phyloP scores from a whole-genome alignment of 805 yeast species.

The Yamadazyma philogaea region DNA sequence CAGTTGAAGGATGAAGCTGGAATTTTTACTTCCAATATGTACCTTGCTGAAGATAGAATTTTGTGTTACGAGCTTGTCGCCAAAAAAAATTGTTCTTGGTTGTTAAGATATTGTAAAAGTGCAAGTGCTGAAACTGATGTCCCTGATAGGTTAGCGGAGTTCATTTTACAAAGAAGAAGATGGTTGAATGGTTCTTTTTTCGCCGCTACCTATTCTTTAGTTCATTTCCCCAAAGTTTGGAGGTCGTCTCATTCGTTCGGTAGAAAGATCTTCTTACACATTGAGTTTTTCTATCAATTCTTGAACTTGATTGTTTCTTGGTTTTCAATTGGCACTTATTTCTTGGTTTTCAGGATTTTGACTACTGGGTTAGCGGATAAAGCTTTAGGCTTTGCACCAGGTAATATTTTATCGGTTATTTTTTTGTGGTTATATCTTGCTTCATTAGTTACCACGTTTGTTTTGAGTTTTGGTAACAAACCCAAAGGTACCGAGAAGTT shows the following conservation, averaged over 20 bases:
- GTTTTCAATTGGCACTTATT: slow-evolving; percentile 63
- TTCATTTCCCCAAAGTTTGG: slow-evolving; percentile 55
- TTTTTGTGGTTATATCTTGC: slow-evolving; percentile 56
- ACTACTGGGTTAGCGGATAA: slow-evolving; percentile 47
- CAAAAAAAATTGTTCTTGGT: slow-evolving; percentile 56
- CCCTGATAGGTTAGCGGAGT: slow-evolving; percentile 59
- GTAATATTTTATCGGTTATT: slow-evolving; percentile 47
- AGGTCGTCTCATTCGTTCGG: slow-evolving; percentile 49
- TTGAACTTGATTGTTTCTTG: slow-evolving; percentile 55
- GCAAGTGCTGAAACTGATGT: slow-evolving; percentile 70
- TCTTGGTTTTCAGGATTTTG: slow-evolving; percentile 59
- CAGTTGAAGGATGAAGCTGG: slow-evolving; percentile 44
- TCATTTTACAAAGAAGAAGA: slow-evolving; percentile 61
- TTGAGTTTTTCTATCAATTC: slow-evolving; percentile 56
- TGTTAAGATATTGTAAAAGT: slow-evolving; percentile 57
- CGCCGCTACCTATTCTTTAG: slow-evolving; percentile 56
- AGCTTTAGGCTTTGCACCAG: slow-evolving; percentile 42
- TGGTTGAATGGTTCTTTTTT: slow-evolving; percentile 72
- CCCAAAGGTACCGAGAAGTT: slow-evolving; percentile 59
- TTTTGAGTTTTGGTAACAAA: slow-evolving; percentile 60
- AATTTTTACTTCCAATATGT: slow-evolving; percentile 66
- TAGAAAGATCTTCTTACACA: slow-evolving; percentile 49
- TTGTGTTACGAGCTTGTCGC: slow-evolving; percentile 64
- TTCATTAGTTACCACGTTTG: slow-evolving; percentile 56
- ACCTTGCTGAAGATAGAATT: slow-evolving; percentile 67